phyloP scores from a whole-genome alignment of 768 basidiomycete species.

The Crucibulum laeve region DNA sequence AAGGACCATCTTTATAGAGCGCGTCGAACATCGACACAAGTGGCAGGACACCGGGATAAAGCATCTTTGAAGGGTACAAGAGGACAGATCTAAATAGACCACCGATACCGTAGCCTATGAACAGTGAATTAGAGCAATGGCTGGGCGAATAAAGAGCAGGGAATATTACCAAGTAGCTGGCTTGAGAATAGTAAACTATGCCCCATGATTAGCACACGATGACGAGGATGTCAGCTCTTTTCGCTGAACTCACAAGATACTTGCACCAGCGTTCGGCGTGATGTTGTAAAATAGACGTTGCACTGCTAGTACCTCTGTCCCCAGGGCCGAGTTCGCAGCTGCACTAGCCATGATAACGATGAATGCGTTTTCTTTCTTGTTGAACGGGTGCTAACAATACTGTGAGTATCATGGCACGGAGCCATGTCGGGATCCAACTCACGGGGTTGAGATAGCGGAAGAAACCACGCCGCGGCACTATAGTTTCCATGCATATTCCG shows the following conservation, averaged over 20 bases:
- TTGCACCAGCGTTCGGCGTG: slow-evolving; percentile 37
- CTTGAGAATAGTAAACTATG: slow-evolving; percentile 28
- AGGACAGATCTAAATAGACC: slow-evolving; percentile 44
- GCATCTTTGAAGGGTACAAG: slow-evolving; percentile 50
- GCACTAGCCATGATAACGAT: slow-evolving; percentile 56
- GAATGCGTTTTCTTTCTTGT: slow-evolving; percentile 57
- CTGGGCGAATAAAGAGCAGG: neutral
- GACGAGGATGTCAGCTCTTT: neutral
- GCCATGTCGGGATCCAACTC: slow-evolving; percentile 11
- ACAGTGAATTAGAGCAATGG: slow-evolving; percentile 17
- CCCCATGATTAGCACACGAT: neutral
- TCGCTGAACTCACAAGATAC: slow-evolving; percentile 31
- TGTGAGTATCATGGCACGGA: slow-evolving; percentile 1
- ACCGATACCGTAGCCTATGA: slow-evolving; percentile 51
- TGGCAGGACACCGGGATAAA: slow-evolving; percentile 44
- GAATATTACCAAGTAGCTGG: slow-evolving; percentile 24
- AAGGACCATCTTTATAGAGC: slow-evolving; percentile 36
- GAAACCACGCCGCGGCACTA: slow-evolving; percentile 40
- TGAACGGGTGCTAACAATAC: slow-evolving; percentile 42
- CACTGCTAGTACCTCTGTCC: slow-evolving; percentile 49
- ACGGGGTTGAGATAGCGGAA: slow-evolving; percentile 52
- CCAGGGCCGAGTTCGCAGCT: slow-evolving; percentile 48
- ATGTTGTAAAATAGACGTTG: slow-evolving; percentile 52
- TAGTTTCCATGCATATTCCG: slow-evolving; percentile 39
- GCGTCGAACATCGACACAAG: slow-evolving; percentile 45